These are phyloP conservation scores for Candida krabiensis DNA, from an alignment of 805 yeast genomes.

Conservation along the genomic window DNA sequence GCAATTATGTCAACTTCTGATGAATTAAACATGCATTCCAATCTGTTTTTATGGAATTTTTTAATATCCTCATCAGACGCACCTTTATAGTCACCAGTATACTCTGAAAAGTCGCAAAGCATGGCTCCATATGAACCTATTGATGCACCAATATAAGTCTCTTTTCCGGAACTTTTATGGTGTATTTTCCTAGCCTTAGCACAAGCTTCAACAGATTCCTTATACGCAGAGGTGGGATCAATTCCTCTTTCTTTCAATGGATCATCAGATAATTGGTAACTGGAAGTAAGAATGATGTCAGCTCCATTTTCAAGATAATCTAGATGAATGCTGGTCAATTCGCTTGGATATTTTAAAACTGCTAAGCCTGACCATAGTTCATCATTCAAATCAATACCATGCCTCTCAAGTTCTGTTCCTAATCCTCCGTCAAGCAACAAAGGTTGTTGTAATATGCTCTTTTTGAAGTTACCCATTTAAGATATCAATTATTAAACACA, in stretches of 20 bases:
- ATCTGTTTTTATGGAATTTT: constrained; percentile 51
- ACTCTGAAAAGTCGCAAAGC: constrained; percentile 68
- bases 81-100: constrained; percentile 62
- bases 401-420: constrained; percentile 60
- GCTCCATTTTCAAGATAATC: constrained; percentile 57
- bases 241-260: constrained; percentile 35
- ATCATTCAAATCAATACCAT: constrained; percentile 43
- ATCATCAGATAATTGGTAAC: constrained; percentile 57
- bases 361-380: constrained; percentile 65
- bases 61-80: constrained; percentile 38
- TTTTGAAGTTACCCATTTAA: no score
- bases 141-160: constrained; percentile 51
- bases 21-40: constrained; percentile 37
- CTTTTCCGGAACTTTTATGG: constrained; percentile 10
- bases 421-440: constrained; percentile 59
- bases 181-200: constrained; percentile 18
- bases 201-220: constrained; percentile 27
- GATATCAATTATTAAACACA: no score
- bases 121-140: constrained; percentile 80
- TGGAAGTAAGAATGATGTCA: constrained; percentile 52
- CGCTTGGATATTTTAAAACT: constrained; percentile 42
- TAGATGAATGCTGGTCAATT: constrained; percentile 46
- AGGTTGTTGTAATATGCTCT: no score
- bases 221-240: constrained; percentile 20
- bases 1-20: constrained; percentile 55